These are phyloP conservation scores for Stygiomarasmius scandens DNA, from an alignment of 1,284 basidiomycete genomes.

Conservation along the genomic window DNA sequence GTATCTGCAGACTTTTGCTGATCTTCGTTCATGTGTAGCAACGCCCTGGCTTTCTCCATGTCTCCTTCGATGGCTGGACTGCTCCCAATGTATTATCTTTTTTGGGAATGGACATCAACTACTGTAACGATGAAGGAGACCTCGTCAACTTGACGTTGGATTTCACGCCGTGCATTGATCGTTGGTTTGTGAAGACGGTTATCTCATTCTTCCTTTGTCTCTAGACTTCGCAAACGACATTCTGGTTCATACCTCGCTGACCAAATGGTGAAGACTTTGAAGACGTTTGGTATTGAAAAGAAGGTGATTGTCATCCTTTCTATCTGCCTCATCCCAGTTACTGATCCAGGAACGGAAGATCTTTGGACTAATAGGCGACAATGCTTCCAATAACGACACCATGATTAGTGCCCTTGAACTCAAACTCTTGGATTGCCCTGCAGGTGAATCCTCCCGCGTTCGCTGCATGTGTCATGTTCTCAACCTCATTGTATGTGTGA, in stretches of 20 bases:
- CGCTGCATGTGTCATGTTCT: constrained; percentile 20
- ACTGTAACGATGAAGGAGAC: neutral
- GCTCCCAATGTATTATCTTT: neutral
- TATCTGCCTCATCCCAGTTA: no score
- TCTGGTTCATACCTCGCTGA: neutral
- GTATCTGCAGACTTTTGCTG: no score
- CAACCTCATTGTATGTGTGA: no score
- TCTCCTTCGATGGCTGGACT: constrained; percentile 5
- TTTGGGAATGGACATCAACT: neutral
- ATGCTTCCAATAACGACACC: constrained; percentile 12
- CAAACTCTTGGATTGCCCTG: neutral
- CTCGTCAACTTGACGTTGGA: neutral
- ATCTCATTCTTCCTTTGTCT: no score
- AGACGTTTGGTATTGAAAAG: neutral
- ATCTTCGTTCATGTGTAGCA: neutral
- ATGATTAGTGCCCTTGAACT: constrained; percentile 2
- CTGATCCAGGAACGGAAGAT: no score
- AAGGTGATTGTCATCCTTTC: no score
- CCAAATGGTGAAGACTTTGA: neutral
- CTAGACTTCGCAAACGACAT: constrained; percentile 7
- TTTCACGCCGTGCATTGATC: no score
- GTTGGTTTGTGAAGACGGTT: no score
- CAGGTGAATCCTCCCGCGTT: constrained; percentile 6
- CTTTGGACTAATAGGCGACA: constrained; percentile 5
- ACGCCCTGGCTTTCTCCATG: neutral